Evolutionary conservation across 73 alveolate species (phyloP).

Genomic region (Breviolum minutum): DNA sequence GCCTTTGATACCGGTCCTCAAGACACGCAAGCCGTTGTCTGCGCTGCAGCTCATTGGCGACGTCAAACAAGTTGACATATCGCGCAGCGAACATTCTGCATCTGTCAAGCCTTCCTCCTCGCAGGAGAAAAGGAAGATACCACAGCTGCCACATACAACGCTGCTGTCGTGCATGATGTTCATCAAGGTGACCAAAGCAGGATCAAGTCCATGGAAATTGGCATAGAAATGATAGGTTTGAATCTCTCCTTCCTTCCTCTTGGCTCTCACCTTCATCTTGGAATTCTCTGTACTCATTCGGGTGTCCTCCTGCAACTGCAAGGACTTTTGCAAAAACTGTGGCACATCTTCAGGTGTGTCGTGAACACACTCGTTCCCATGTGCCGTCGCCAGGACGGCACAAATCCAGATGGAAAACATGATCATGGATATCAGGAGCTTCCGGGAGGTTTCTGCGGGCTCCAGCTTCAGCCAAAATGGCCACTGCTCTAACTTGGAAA

Average conservation of each 20-base stretch:
- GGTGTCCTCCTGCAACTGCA: conserved; percentile 23
- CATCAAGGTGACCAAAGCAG: neutral
- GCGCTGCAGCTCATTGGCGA: neutral
- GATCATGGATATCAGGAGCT: too few species aligned
- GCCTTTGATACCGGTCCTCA: neutral
- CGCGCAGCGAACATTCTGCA: neutral
- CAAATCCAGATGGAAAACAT: too few species aligned
- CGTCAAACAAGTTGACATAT: too few species aligned
- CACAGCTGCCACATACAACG: neutral
- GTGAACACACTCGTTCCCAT: neutral
- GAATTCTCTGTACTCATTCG: too few species aligned
- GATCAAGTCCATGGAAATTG: conserved; percentile 24
- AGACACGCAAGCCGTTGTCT: neutral
- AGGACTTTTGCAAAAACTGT: neutral
- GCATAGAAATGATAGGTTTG: neutral
- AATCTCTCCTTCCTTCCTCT: neutral
- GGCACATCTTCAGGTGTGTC: neutral
- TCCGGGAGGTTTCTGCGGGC: too few species aligned
- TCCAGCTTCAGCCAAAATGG: too few species aligned
- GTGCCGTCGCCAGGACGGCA: neutral
- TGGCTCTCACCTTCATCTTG: neutral
- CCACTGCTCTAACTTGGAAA: too few species aligned
- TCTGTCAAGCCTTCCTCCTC: neutral
- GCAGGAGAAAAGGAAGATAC: neutral
- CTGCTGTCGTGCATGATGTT: neutral